phyloP scores from a whole-genome alignment of 2,329 filamentous ascomycete species.

The Ceratocystis alfenasii region DNA sequence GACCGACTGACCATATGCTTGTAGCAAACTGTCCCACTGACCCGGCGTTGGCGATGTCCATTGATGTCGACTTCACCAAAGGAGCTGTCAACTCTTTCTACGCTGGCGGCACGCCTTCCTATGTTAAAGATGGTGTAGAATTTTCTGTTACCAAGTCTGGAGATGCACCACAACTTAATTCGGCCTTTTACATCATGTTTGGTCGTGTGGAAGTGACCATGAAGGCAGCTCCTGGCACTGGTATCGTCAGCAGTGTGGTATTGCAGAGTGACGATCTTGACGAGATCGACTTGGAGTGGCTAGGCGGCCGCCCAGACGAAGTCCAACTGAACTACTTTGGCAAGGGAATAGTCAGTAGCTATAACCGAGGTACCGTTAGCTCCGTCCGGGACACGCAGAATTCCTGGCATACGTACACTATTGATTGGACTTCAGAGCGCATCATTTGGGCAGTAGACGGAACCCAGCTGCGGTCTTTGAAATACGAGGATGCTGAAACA shows the following conservation, averaged over 20 bases:
- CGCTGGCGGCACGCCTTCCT: constrained; percentile 56
- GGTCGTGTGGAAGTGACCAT: constrained; percentile 76
- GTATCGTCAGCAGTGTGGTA: constrained; percentile 87
- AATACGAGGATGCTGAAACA: constrained; percentile 52
- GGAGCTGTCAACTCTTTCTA: constrained; percentile 70
- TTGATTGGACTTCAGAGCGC: constrained; percentile 81
- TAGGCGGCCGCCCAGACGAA: constrained; percentile 61
- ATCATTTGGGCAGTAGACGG: constrained; percentile 81
- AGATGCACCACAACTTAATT: constrained; percentile 74
- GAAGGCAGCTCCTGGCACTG: constrained; percentile 74
- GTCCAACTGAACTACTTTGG: constrained; percentile 98
- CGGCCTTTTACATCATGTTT: constrained; percentile 99
- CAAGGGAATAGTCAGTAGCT: constrained; percentile 74
- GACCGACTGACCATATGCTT: constrained; percentile 17
- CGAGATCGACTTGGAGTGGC: constrained; percentile 96
- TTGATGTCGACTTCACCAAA: constrained; percentile 70
- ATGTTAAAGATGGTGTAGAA: constrained; percentile 58
- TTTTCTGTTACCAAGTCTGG: constrained; percentile 70
- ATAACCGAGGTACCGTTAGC: constrained; percentile 79
- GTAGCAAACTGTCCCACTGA: constrained; percentile 56
- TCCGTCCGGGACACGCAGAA: constrained; percentile 55
- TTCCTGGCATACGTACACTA: constrained; percentile 70
- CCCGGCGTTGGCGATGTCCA: constrained; percentile 70
- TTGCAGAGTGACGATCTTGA: constrained; percentile 84
- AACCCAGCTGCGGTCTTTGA: constrained; percentile 62